A percentile compares a stretch with the other conserved stretches of the same genome.
phyloP scores from a whole-genome alignment of 257 asterid species.

The Apocynum venetum region DNA sequence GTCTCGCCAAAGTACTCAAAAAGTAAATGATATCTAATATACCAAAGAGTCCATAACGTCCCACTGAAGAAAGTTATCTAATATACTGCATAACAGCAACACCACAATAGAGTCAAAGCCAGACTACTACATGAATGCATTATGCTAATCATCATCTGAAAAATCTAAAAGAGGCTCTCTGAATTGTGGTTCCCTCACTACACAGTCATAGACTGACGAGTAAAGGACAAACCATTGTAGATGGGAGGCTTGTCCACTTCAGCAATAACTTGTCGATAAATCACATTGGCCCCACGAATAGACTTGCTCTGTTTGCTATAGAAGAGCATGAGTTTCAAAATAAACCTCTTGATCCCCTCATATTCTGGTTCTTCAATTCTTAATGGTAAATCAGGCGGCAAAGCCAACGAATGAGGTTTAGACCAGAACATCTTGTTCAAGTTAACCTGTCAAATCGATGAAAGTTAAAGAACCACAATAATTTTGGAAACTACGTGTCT shows the following conservation, averaged over 20 bases:
- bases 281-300: conserved; percentile 76
- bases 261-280: conserved; percentile 57
- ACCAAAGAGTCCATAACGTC: neutral
- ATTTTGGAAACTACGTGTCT: too few relatives aligned
- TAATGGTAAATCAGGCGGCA: conserved; percentile 62
- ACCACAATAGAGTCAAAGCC: conserved; percentile 6
- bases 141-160: neutral
- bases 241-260: conserved; percentile 86
- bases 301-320: conserved; percentile 90
- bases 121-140: conserved; percentile 8
- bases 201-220: neutral
- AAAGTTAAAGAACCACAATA: neutral
- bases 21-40: neutral
- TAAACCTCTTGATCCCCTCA: conserved; percentile 50
- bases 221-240: conserved; percentile 58
- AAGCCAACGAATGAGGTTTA: conserved; percentile 79
- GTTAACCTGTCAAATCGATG: conserved; percentile 48
- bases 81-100: conserved; percentile 52
- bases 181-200: neutral
- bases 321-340: conserved; percentile 66
- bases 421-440: conserved; percentile 89
- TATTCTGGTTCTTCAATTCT: conserved; percentile 69
- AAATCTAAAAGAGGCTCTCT: neutral
- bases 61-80: neutral
- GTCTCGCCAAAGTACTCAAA: neutral